A percentile compares a stretch with the other conserved stretches of the same genome.
Conservation (phyloP, 306 rosid species). For the Morella rubra region DNA sequence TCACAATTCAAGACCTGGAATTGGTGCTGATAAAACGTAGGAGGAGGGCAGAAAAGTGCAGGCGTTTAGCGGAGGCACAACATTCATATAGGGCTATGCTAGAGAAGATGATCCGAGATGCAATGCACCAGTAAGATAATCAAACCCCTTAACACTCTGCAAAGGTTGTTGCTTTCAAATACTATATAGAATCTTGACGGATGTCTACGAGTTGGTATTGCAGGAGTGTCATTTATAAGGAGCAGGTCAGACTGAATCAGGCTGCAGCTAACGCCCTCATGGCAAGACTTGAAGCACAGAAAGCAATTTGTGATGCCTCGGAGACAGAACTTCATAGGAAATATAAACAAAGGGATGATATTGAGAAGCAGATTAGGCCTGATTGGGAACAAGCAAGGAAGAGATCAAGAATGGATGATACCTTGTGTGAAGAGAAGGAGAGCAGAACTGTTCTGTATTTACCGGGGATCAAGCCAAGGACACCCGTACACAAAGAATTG, state of each 20-base stretch:
- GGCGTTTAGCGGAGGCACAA: conserved; percentile 89
- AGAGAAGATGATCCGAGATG: conserved; percentile 95
- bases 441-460: conserved; percentile 48
- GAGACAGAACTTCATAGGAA: conserved; percentile 88
- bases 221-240: conserved; percentile 94
- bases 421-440: conserved; percentile 48
- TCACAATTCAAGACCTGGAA: conserved; percentile 76
- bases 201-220: conserved; percentile 24
- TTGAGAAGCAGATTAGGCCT: conserved; percentile 77
- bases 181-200: conserved; percentile 1
- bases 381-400: conserved; percentile 82
- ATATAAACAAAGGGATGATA: conserved; percentile 66
- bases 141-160: background rate
- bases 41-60: conserved; percentile 82
- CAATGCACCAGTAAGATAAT: conserved; percentile 91
- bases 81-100: conserved; percentile 77
- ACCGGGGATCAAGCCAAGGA: conserved; percentile 55
- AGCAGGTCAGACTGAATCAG: conserved; percentile 90
- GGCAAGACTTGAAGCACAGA: conserved; percentile 98
- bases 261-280: conserved; percentile 79
- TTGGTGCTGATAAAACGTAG: conserved; percentile 58
- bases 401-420: conserved; percentile 73
- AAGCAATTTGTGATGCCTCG: conserved; percentile 68
- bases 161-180: background rate
- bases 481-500: conserved; percentile 78